A percentile compares a stretch with the other conserved stretches of the same genome.
Evolutionary conservation across 2,329 filamentous ascomycete genomes (phyloP).

Genomic region (Nectriaceae sp.): DNA sequence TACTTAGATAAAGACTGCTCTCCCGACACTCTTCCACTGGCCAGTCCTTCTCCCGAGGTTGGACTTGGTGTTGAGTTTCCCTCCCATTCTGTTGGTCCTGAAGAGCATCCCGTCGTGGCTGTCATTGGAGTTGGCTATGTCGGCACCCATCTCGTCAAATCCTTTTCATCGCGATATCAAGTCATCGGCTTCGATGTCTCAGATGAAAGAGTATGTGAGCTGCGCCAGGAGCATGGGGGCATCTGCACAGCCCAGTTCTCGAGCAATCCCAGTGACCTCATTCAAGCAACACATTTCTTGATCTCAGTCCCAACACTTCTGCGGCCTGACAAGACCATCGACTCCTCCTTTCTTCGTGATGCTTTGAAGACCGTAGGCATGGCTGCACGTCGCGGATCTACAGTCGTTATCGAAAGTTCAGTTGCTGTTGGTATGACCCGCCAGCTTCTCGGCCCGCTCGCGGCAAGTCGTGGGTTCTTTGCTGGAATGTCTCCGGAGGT

Average conservation of each 20-base stretch:
- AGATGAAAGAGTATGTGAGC: slow-evolving; percentile 33
- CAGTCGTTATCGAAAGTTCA: slow-evolving; percentile 53
- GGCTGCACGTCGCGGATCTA: slow-evolving; percentile 44
- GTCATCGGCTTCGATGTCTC: slow-evolving; percentile 51
- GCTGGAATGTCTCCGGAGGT: slow-evolving; percentile 50
- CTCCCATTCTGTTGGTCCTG: not conserved
- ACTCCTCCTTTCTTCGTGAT: slow-evolving; percentile 46
- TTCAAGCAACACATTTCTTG: slow-evolving; percentile 49
- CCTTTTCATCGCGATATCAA: slow-evolving; percentile 41
- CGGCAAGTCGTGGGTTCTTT: slow-evolving; percentile 39
- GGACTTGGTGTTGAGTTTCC: not conserved
- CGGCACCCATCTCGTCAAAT: slow-evolving; percentile 46
- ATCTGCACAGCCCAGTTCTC: slow-evolving; percentile 37
- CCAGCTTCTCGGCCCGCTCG: slow-evolving; percentile 47
- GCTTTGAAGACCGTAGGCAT: slow-evolving; percentile 44
- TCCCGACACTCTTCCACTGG: slow-evolving; percentile 15
- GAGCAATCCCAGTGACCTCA: slow-evolving; percentile 35
- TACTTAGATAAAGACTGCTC: slow-evolving; percentile 11
- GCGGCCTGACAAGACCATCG: slow-evolving; percentile 44
- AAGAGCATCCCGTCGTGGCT: slow-evolving; percentile 38
- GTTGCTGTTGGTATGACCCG: slow-evolving; percentile 56
- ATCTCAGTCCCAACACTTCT: slow-evolving; percentile 55
- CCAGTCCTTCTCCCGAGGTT: slow-evolving; percentile 6
- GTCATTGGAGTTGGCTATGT: slow-evolving; percentile 56
- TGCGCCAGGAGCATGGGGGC: slow-evolving; percentile 28